Evolutionary conservation across 768 basidiomycete species (phyloP), one percentile per base, ranked within the genome.

Genomic region (Mycena alexandri): DNA sequence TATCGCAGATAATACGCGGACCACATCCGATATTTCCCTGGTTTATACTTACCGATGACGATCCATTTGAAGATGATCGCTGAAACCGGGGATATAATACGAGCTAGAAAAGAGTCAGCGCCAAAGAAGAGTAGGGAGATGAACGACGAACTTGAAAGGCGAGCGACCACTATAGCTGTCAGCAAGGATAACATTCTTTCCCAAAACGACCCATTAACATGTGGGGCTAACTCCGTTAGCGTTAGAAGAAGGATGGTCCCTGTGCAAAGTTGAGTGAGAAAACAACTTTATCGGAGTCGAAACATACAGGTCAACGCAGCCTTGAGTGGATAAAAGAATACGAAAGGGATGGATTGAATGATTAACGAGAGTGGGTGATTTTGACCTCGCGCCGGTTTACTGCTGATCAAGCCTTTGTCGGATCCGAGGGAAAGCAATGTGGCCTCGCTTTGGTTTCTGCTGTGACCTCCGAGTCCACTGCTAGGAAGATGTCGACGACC

Each of bases 1-100:
- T 57, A 70, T 1, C 68, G 63, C 19, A 70, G 64, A 17, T 70
- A 65, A 33, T 70, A 70, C 3, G 19, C 43, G 3, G 68, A 70
- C 68, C 68, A 81, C 78, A 78, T 77, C 60, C 73, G 76, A 65
- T 83, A 79, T 6, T 62, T 75, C 13, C 81, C 82, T 6, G 78
- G 73, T 63, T 73, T 79, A 71, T 84, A 83, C 25, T 72, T 70
- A 3, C 84, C 84, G 44, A 85, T 83, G 56, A 84, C 77, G 46
- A 82, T 38, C 84, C 84, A 85, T 63, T 85, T 85, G 77, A 84
- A 82, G 5, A 75, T 36, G 47, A 85, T 84, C 0, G 83, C 77
- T 5, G 72, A 51, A n/a, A 84, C 25, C 0, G 84, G 84, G 19
- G 76, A 77, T 22, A 82, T 63, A 25, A 81, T 74, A 19, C 81